phyloP scores from a whole-genome alignment of 495 filamentous ascomycete genomes.

The Terfezia boudieri region DNA sequence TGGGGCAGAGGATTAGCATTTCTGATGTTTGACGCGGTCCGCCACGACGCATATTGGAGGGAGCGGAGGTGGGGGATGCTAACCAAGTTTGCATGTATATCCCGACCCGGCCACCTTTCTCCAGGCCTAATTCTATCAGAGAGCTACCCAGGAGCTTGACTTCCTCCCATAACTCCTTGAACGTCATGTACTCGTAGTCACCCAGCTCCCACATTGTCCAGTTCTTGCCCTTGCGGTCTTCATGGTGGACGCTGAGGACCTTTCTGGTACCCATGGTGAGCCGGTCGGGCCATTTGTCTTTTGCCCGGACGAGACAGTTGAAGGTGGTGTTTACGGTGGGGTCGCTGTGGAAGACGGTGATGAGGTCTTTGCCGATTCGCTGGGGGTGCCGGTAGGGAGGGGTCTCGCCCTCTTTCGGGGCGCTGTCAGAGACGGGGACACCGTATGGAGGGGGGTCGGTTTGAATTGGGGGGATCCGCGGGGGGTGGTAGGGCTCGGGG shows the following conservation, averaged over 20 bases:
- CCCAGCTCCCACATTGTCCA: not conserved
- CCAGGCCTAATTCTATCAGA: not conserved
- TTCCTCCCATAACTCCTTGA: not conserved
- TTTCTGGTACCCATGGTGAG: not conserved
- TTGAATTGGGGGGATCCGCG: not conserved
- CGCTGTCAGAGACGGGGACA: not conserved
- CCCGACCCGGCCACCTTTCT: not conserved
- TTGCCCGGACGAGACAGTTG: not conserved
- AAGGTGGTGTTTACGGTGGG: not conserved
- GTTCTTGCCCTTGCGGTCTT: not conserved
- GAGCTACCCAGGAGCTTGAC: not conserved
- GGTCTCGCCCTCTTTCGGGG: not conserved
- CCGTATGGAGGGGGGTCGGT: not conserved
- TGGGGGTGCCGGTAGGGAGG: not conserved
- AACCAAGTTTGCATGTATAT: not conserved
- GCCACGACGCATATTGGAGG: not conserved
- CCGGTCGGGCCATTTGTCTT: not conserved
- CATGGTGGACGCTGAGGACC: not conserved
- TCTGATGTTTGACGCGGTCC: not conserved
- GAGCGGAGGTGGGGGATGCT: no score
- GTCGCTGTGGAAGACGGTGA: not conserved
- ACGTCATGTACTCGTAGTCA: not conserved
- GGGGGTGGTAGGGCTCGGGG: not conserved
- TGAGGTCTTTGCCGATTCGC: not conserved
- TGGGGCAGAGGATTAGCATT: not conserved